Evolutionary conservation across 768 basidiomycete species (phyloP).

Genomic region (Lyophyllum semitale): DNA sequence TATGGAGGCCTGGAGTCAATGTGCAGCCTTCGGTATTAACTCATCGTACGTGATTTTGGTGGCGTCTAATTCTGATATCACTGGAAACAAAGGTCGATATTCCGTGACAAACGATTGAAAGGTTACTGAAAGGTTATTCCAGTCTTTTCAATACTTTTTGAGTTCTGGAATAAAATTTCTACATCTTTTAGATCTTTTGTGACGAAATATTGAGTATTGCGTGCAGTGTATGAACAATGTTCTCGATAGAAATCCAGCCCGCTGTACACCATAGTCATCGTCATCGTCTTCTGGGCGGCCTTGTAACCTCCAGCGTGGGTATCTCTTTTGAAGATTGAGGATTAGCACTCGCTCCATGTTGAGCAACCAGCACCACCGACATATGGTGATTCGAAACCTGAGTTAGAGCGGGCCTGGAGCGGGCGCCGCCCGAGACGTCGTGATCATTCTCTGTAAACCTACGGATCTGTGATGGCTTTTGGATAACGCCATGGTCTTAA

Average conservation of each 20-base stretch:
- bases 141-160: no score
- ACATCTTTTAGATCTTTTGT: no score
- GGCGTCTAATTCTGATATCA: constrained; percentile 1
- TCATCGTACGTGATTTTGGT: constrained; percentile 17
- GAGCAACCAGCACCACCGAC: neutral
- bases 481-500: neutral
- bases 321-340: constrained; percentile 2
- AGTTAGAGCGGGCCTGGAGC: neutral
- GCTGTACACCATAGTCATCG: constrained; percentile 7
- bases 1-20: constrained; percentile 16
- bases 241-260: constrained; percentile 8
- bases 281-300: constrained; percentile 9
- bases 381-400: neutral
- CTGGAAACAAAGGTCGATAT: neutral
- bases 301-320: neutral
- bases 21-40: constrained; percentile 14
- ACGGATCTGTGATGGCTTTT: neutral
- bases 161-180: no score
- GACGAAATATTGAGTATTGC: no score
- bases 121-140: no score
- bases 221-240: no score
- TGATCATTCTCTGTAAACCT: neutral
- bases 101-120: no score
- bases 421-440: neutral
- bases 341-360: neutral